Evolutionary conservation across 75 land plant species (phyloP), one percentile per base, ranked within the genome.

Genomic region (Picea sitchensis): DNA sequence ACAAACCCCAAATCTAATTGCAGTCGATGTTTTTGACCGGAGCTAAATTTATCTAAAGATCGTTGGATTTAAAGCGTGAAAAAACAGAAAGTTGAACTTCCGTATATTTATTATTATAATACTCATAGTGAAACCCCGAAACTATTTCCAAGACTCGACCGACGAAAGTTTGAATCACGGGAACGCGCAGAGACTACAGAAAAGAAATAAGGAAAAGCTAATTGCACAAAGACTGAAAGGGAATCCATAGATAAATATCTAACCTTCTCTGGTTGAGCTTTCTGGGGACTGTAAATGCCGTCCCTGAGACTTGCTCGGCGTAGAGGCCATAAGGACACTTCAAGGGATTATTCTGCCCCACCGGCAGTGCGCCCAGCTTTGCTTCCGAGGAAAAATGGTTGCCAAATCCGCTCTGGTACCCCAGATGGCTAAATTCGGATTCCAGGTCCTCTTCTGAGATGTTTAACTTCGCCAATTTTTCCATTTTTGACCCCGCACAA

Each of bases 221-320:
- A 5, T 14, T 75, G 77, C 2, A 61, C 31, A 34, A n/a, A 78
- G 3, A 32, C 7, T 36, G 8, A 59, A 76, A 4, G 73, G 61
- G 30, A 58, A 72, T 5, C 65, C 20, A 59, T 6, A 44, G 44
- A 71, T 20, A 71, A 71, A 41, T 21, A 71, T 41, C 14, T 26
- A 14, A 96, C 99, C 98, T 93, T 65, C 90, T 81, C 51, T 81
- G 92, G 59, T 97, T 97, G 77, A 75, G 85, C 59, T 85, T 82
- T 54, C 98, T 87, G 47, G 99, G 96, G 47, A 87, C 83, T 13
- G 99, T 95, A 84, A 97, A 97, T 58, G 99, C 86, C 20, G 96
- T 89, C 61, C 99, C 99, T 76, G 99, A 97, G 82, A 97, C 81
- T 81, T 97, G 99, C 83, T 97, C 99, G 65, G 99, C 99, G 80